Evolutionary conservation across 352 stramenopile species (phyloP).

Genomic region (Phytopythium chamaehyphon): DNA sequence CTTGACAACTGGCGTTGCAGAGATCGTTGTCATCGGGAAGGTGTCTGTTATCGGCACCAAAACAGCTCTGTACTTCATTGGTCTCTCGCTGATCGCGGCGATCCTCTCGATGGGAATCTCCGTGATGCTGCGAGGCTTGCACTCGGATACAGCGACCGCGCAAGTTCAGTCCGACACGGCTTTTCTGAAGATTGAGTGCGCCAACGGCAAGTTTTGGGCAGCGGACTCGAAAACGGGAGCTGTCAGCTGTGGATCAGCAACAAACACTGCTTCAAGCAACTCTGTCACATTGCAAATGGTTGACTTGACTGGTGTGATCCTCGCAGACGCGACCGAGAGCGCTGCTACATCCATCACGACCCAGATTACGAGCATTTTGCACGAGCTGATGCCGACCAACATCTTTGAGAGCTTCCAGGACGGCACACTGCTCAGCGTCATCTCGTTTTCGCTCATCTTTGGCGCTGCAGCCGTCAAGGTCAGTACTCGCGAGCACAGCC

Average conservation of each 20-base stretch:
- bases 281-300: constrained; percentile 4
- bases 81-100: constrained; percentile 23
- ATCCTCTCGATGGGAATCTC: constrained; percentile 5
- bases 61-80: constrained; percentile 46
- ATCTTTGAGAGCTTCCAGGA: constrained; percentile 16
- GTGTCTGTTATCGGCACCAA: constrained; percentile 50
- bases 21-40: constrained; percentile 65
- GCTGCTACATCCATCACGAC: constrained; percentile 3
- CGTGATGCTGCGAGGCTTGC: constrained; percentile 1
- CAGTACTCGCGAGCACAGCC: constrained; percentile 4
- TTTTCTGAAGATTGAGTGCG: constrained; percentile 4
- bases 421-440: constrained; percentile 15
- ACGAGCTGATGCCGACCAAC: constrained; percentile 14
- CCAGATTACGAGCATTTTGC: constrained; percentile 12
- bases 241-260: background rate
- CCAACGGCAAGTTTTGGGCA: constrained; percentile 5
- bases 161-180: constrained; percentile 9
- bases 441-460: constrained; percentile 15
- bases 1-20: constrained; percentile 50
- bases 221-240: background rate
- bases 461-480: constrained; percentile 8
- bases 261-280: background rate
- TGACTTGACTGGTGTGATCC: constrained; percentile 7
- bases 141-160: constrained; percentile 4
- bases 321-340: constrained; percentile 1